phyloP scores from a whole-genome alignment of 2,329 filamentous ascomycete genomes.

The Paracoccidioides brasiliensis region DNA sequence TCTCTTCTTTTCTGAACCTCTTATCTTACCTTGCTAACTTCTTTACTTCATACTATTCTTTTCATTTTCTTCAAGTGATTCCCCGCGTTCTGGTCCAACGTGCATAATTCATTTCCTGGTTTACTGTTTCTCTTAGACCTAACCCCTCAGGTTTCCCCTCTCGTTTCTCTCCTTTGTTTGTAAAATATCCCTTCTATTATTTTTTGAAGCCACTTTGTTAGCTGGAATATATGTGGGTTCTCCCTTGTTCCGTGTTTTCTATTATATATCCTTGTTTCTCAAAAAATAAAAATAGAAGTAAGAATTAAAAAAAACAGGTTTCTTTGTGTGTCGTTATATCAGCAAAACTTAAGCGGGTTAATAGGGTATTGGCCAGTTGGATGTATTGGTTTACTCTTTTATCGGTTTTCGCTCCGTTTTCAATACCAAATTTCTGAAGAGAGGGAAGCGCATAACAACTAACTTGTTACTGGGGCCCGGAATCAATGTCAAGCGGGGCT shows the following conservation, averaged over 20 bases:
- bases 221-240: conserved; percentile 2
- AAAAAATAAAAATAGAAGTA: no score
- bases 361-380: neutral
- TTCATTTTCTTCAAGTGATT: neutral
- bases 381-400: no score
- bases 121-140: neutral
- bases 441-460: no score
- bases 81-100: neutral
- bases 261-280: conserved; percentile 1
- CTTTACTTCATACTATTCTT: no score
- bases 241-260: neutral
- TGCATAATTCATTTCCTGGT: neutral
- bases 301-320: neutral
- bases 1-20: neutral
- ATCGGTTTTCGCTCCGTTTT: no score
- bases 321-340: neutral
- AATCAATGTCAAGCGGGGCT: no score
- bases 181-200: conserved; percentile 1
- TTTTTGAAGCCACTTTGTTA: conserved; percentile 5
- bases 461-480: no score
- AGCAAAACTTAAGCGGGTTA: neutral
- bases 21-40: neutral
- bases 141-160: neutral
- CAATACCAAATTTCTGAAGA: no score
- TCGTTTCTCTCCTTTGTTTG: neutral